Base-by-base conservation (phyloP, 257 asterid species). In the Coffea eugenioides region DNA sequence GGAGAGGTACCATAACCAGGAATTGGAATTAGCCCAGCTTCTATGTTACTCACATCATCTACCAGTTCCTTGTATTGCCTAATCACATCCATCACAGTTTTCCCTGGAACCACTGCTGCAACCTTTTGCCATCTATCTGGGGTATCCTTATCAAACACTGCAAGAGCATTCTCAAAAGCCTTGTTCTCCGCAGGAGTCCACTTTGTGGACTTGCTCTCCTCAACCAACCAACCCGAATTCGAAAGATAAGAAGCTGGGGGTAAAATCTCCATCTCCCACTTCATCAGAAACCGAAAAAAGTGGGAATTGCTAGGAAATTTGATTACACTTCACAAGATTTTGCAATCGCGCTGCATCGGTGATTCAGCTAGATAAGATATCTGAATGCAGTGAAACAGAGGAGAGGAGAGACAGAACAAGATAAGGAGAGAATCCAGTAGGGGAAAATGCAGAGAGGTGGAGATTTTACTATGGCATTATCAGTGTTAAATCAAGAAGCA, bases 171-270 rank as follows among this genome's bases (percentile, higher is more conserved):
- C 86, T 96, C 99, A 52, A 96, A 96, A 8, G 89, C 90, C 83
- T 96, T 96, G 88, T 96, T 96, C 83, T 96, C 98, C 4, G 90
- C 92, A 0, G 90, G 85, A 6, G 97, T 96, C 99, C 99, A 96
- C 72, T 86, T 83, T n/a, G 90, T 75, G 75, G 83, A 82, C 80
- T 82, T 77, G 76, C 87, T 87, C 31, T 88, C 97, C 23, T 88
- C 98, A 54, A 79, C 59, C 73, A 90, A 59, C 96, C 95, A 90
- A 68, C 87, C 85, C 2, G 96, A 87, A 74, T 73, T 89, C 7
- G 94, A 85, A 48, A 85, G 74, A 80, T 87, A 88, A 41, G 94
- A 88, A 80, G 83, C 78, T 25, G 98, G 96, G 27, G 96, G 85
- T 71, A 93, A 74, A 83, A 93, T 94, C 90, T 96, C 99, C 98